These are phyloP conservation scores for Botryotinia calthae DNA, from an alignment of 2,329 filamentous ascomycete species.

Conservation along the genomic window DNA sequence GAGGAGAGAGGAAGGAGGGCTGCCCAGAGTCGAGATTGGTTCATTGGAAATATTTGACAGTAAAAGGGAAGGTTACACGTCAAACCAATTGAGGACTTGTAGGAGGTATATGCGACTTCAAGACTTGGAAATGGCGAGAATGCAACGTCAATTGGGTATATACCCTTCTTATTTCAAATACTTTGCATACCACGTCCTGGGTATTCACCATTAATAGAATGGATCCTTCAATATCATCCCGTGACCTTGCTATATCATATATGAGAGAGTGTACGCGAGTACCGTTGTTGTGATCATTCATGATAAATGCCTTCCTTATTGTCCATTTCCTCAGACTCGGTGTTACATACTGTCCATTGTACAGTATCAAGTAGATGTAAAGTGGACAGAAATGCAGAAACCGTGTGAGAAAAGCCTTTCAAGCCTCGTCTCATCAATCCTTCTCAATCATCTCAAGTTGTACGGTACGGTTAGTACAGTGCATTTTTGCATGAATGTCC, in stretches of 20 bases:
- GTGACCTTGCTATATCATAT: too few species aligned
- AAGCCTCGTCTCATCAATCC: slow-evolving; percentile 2
- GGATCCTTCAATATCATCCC: too few species aligned
- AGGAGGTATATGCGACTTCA: background rate
- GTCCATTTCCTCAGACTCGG: background rate
- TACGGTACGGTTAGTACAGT: background rate
- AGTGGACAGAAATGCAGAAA: background rate
- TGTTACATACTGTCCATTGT: background rate
- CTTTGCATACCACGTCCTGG: background rate
- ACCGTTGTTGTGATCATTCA: background rate
- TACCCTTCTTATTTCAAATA: background rate
- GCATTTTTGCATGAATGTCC: background rate
- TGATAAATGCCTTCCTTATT: background rate
- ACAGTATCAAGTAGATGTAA: background rate
- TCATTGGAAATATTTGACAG: background rate
- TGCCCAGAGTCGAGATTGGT: background rate
- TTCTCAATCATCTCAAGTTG: background rate
- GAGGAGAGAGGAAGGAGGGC: background rate
- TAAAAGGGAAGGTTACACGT: background rate
- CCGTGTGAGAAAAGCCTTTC: background rate
- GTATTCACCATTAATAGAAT: background rate
- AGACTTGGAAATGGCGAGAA: background rate
- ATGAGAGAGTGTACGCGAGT: too few species aligned
- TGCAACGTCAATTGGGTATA: background rate
- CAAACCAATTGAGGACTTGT: background rate